A percentile compares a stretch with the other conserved stretches of the same genome.
These are phyloP conservation scores for Fragilaria radians DNA, from an alignment of 108 stramenopile genomes.

Conservation along the genomic window DNA sequence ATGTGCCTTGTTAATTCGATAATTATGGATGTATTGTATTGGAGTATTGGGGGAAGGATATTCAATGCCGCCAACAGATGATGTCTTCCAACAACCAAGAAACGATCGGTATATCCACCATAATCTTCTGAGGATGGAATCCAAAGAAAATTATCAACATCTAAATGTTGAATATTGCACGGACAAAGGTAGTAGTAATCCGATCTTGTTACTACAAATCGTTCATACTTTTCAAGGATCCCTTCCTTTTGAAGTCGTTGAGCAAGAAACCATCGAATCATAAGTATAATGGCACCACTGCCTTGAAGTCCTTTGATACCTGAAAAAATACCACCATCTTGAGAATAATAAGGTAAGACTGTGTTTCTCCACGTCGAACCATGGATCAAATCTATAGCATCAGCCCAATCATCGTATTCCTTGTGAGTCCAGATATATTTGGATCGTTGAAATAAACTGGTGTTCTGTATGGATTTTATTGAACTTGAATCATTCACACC, in stretches of 20 bases:
- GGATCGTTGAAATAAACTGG: conserved; percentile 20
- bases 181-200: conserved; percentile 43
- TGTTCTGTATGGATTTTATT: no score
- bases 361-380: conserved; percentile 17
- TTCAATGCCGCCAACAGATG: conserved; percentile 24
- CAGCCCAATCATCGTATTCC: conserved; percentile 40
- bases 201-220: conserved; percentile 39
- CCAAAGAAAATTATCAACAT: conserved; percentile 16
- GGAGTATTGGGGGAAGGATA: conserved; percentile 25
- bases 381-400: conserved; percentile 37
- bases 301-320: conserved; percentile 18
- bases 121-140: conserved; percentile 30
- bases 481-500: conserved; percentile 1
- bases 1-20: neutral
- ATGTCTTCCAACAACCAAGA: conserved; percentile 7
- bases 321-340: conserved; percentile 12
- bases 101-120: conserved; percentile 34
- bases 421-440: conserved; percentile 23
- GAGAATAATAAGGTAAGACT: conserved; percentile 1
- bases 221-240: conserved; percentile 21
- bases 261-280: conserved; percentile 35
- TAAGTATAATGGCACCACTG: conserved; percentile 30
- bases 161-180: conserved; percentile 17
- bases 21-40: conserved; percentile 15
- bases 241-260: conserved; percentile 7